These are phyloP conservation scores for Lolium rigidum DNA, from an alignment of 176 grass and related monocot genomes.

Conservation along the genomic window DNA sequence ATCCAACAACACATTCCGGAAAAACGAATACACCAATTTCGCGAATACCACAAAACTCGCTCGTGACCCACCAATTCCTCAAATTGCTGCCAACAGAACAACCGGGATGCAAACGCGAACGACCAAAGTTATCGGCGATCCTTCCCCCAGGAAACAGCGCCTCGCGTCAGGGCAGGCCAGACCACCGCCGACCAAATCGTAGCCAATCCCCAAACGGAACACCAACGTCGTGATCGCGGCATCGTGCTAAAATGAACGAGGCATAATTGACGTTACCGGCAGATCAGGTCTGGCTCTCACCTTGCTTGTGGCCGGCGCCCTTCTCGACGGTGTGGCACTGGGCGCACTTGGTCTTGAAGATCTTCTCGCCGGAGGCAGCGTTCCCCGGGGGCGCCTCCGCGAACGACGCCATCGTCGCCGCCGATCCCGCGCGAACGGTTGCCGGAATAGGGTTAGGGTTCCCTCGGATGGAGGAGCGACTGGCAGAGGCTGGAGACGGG, in stretches of 20 bases:
- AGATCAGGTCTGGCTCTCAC: conserved; percentile 28
- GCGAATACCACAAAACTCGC: background rate
- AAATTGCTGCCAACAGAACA: background rate
- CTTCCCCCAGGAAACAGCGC: background rate
- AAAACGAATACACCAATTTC: background rate
- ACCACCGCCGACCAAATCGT: background rate
- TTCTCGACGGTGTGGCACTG: conserved; percentile 94
- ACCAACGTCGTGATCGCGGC: background rate
- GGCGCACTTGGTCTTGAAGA: conserved; percentile 95
- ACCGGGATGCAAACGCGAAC: background rate
- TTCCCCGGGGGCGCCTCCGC: conserved; percentile 46
- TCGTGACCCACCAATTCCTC: background rate
- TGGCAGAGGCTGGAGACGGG: background rate
- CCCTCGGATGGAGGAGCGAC: background rate
- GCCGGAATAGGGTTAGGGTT: background rate
- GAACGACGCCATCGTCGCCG: conserved; percentile 42
- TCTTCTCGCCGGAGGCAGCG: conserved; percentile 58
- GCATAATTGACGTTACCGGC: background rate
- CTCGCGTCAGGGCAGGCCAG: background rate
- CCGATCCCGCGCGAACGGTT: background rate
- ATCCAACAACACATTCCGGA: background rate
- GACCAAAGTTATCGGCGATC: background rate
- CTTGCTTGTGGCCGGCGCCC: conserved; percentile 91
- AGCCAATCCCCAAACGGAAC: background rate
- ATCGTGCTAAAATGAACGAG: background rate